Evolutionary conservation across 2,329 filamentous ascomycete genomes (phyloP).

Genomic region (Ceratocystis smalleyi): DNA sequence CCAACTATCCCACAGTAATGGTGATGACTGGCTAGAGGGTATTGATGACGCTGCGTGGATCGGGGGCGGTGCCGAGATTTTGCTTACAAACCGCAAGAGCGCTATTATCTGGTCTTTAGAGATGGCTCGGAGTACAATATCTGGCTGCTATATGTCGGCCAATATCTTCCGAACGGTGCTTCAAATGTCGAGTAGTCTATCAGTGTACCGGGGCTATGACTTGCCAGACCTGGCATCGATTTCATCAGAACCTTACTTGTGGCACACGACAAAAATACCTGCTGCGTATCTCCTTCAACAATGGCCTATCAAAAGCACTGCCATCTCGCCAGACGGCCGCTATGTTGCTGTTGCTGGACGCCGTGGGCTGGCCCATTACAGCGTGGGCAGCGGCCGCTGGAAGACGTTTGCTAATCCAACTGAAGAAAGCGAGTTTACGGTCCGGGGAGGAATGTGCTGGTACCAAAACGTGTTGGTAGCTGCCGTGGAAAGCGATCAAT

Average conservation of each 20-base stretch:
- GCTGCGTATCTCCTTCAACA: constrained; percentile 73
- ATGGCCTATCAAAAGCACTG: constrained; percentile 79
- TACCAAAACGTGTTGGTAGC: constrained; percentile 89
- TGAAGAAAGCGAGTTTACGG: constrained; percentile 78
- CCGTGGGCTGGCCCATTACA: constrained; percentile 86
- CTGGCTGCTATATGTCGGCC: constrained; percentile 77
- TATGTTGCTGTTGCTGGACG: constrained; percentile 94
- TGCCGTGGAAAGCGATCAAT: constrained; percentile 71
- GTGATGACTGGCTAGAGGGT: constrained; percentile 72
- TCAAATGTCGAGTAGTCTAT: constrained; percentile 73
- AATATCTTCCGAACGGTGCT: constrained; percentile 82
- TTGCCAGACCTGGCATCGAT: constrained; percentile 79
- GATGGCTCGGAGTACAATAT: constrained; percentile 85
- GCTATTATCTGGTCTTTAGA: constrained; percentile 76
- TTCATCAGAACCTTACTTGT: constrained; percentile 81
- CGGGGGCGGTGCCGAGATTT: constrained; percentile 70
- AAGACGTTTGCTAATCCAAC: constrained; percentile 75
- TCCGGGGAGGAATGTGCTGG: constrained; percentile 96
- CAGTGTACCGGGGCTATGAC: constrained; percentile 89
- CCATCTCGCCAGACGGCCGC: constrained; percentile 79
- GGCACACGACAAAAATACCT: constrained; percentile 83
- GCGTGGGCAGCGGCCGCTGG: constrained; percentile 85
- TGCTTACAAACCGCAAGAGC: constrained; percentile 55
- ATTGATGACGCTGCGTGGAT: constrained; percentile 70
- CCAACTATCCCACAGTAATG: constrained; percentile 47